Base-by-base conservation (phyloP, 805 yeast genomes). In the Wickerhamiella spandovensis region DNA sequence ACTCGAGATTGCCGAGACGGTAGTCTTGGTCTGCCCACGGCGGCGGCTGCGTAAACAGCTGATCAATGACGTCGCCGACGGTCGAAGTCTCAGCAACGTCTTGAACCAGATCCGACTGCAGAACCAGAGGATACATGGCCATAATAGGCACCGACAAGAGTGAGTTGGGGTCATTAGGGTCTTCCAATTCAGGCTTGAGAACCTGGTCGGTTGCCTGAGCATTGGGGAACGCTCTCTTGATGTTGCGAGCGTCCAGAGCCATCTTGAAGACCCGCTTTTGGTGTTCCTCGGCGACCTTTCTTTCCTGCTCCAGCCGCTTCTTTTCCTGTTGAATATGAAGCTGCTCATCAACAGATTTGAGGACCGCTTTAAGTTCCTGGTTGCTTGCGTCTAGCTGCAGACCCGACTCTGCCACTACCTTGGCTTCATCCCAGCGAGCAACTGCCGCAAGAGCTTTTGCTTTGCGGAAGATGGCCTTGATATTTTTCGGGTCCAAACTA, bases 391-490 rank as follows among this genome's bases (percentile, higher is more conserved):
- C 94, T 25, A 83, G 58, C 4, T 71, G 66, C 44, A 79, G 61
- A 0, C 89, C 95, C 60, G 83, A 84, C 37, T 75, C 69, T 48
- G 82, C 65, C 6, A 88, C 74, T 51, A 77, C 79, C 43, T 70
- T 68, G 5, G 90, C 86, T 60, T 90, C 97, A 20, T 82, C 85
- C 48, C 70, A 73, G 56, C 76, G 76, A 24, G 76, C 83, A 5
- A 92, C 71, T 0, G 76, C 74, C 49, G 79, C 70, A 55, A 84
- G 84, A 0, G 97, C 95, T 61, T 75, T 82, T 0, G 86, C 90
- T 46, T 94, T 79, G 57, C 97, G 73, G 65, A 71, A 92, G 60
- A 84, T 77, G 0, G 97, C 97, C 67, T 92, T 92, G 46, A 82
- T 70, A 60, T 82, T 86, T 53, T 70, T 72, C 1, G 85, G 83